Evolutionary conservation across 805 yeast genomes (phyloP), one percentile per base, ranked within the genome.

Genomic region (Candida ficus): DNA sequence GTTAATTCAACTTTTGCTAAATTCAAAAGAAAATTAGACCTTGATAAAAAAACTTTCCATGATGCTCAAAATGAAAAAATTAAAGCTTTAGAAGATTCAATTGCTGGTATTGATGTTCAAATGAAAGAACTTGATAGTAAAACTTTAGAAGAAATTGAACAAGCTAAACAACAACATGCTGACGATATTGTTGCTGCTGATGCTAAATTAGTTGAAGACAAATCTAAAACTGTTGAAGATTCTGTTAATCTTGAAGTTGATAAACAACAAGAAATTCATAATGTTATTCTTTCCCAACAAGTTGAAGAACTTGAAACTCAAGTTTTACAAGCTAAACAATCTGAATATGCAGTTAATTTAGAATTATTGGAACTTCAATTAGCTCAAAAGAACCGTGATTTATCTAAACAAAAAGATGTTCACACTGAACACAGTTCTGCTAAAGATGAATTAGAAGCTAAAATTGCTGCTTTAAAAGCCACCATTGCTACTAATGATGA

Each of bases 1-100:
- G 26, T 50, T 13, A 49, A 52, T 33, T 54, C 58, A 7, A 49
- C 30, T 23, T 56, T 56, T 34, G 46, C 52, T 14, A 53, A 43
- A 29, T 56, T 55, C 42, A 56, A 56, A 42, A 50, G 47, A 45
- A 55, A 55, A 36, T 37, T 56, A 19, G 58, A 55, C 13, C 16
- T 43, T 6, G 56, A 55, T 35, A 50, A 47, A 38, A 48, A 41
- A 33, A 38, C 42, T 12, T 46, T 55, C 38, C 27, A 20, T 33
- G 38, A 41, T 21, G 37, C 45, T 6, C 54, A 55, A 22, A 45
- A 42, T 10, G 39, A 38, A 16, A 35, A 44, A 19, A 44, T 54
- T 18, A 39, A 52, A 7, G 53, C 48, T 11, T 21, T 55, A 26
- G 58, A 55, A 38, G 27, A 35, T 9, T 44, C 54, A 4, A 54